Conservation (phyloP, 495 filamentous ascomycete genomes). For the Penicillium odoratum region DNA sequence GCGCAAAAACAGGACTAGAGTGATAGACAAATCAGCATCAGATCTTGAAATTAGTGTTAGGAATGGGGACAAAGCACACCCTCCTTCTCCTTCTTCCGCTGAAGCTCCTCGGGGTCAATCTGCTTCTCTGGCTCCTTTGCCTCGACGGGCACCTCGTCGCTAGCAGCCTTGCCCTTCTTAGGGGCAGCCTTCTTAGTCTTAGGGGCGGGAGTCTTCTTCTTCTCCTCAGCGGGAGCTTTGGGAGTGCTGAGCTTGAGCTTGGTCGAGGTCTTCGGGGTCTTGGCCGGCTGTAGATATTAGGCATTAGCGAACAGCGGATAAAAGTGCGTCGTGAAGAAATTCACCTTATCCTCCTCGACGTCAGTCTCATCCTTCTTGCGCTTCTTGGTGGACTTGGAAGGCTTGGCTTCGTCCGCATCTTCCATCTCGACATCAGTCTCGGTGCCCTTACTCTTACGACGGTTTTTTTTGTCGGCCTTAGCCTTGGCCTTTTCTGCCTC, state of each 20-base stretch:
- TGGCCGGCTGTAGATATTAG: constrained; percentile 40
- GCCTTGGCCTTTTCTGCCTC: constrained; percentile 59
- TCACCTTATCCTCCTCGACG: constrained; percentile 67
- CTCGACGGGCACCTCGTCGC: constrained; percentile 44
- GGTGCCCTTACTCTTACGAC: constrained; percentile 59
- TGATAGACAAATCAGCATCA: constrained; percentile 10
- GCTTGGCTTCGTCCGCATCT: constrained; percentile 58
- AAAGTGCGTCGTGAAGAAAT: constrained; percentile 12
- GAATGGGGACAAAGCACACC: constrained; percentile 42
- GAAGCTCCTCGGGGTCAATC: constrained; percentile 59
- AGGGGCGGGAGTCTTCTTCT: constrained; percentile 54
- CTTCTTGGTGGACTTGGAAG: constrained; percentile 61
- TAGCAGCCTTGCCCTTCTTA: constrained; percentile 48
- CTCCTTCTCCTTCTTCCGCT: constrained; percentile 67
- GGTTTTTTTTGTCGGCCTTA: constrained; percentile 64
- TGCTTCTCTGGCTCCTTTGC: constrained; percentile 55
- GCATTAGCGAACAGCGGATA: not conserved
- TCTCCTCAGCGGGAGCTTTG: constrained; percentile 47
- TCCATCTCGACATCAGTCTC: constrained; percentile 78
- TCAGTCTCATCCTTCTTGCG: constrained; percentile 68
- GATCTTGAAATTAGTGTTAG: too few relatives aligned
- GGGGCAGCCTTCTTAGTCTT: constrained; percentile 58
- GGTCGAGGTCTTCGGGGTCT: constrained; percentile 61
- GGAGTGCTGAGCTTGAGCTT: constrained; percentile 56
- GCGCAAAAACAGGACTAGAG: constrained; percentile 72